Evolutionary conservation across 1,284 basidiomycete genomes (phyloP), one percentile per base, ranked within the genome.

Genomic region (Kwoniella shivajii): DNA sequence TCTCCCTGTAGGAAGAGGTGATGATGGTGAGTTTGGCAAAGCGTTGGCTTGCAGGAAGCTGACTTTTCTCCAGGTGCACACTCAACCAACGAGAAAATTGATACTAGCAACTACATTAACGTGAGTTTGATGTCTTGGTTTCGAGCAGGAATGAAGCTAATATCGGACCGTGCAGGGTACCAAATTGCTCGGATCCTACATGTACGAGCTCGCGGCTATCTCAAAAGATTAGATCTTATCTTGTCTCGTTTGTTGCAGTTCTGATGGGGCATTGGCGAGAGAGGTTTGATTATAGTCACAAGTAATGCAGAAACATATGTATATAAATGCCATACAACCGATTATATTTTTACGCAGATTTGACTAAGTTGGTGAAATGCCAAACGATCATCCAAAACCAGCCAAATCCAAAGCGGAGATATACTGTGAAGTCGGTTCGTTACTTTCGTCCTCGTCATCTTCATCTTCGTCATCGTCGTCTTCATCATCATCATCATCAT

Each of bases 21-120:
- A 95, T 71, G 94, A 99, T 69, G 94, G 93, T 65, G 90, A 92
- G 30, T 91, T 94, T 87, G 90, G 75, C 14, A 30, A 24, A 46
- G 31, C 29, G 45, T 27, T 6, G 22, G 29, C 3, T 22, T 42
- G 9, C 41, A 30, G 24, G 14, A 45, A 50, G 14, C 29, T 48
- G 36, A 29, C 39, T 31, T 11, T 39, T 13, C 16, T 30, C 26
- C 55, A 60, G 31, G 67, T 88, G 90, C 80, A 87, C 91, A 77
- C 62, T 76, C 74, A 31, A 96, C 90, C 24, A 96, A 96, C 78
- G 95, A 99, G 82, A 99, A 99, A 79, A 82, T 99, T 51, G 94
- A 99, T 78, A 83, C 84, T 48, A 87, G 86, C 57, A 99, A 99
- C 82, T 98, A 89, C 80, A 89, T 98, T 68, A 83, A 92, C 76